Percentiles rank a stretch among this genome's conserved stretches.
Conservation (phyloP, 129 eudicot species). For the Flaveria trinervia region DNA sequence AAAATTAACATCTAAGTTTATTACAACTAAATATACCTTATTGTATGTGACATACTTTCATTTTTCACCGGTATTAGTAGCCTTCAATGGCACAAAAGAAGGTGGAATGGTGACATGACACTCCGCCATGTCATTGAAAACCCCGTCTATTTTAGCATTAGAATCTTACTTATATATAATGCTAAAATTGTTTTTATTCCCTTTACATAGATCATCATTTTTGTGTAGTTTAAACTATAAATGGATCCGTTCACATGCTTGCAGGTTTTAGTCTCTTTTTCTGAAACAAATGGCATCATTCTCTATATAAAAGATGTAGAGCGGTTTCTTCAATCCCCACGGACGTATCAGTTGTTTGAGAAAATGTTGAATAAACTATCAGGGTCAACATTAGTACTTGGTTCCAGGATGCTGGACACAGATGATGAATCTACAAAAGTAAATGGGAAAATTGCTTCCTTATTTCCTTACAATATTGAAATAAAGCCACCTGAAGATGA, state of each 20-base stretch:
- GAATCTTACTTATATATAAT: conserved; percentile 1
- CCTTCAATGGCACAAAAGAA: neutral
- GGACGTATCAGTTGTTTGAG: conserved; percentile 59
- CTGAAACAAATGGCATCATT: conserved; percentile 66
- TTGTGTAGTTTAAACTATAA: neutral
- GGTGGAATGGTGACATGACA: neutral
- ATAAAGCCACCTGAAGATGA: conserved; percentile 94
- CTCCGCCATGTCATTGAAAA: neutral
- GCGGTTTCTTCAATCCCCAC: conserved; percentile 62
- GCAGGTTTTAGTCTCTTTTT: conserved; percentile 74
- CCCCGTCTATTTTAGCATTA: neutral
- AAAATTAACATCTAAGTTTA: conserved; percentile 5
- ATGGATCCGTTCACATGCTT: neutral
- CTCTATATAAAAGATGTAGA: conserved; percentile 88
- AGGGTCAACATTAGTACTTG: conserved; percentile 77
- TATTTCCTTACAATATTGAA: conserved; percentile 80
- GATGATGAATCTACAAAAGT: conserved; percentile 47
- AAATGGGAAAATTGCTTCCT: conserved; percentile 49
- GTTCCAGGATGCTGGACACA: conserved; percentile 60
- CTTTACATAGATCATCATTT: neutral
- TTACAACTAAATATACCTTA: neutral
- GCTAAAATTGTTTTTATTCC: neutral
- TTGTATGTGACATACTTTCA: neutral
- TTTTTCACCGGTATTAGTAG: neutral
- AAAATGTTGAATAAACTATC: conserved; percentile 70